Evolutionary conservation across 2,329 filamentous ascomycete genomes (phyloP), one percentile per base, ranked within the genome.

Genomic region (Scolecobasidium constrictum): DNA sequence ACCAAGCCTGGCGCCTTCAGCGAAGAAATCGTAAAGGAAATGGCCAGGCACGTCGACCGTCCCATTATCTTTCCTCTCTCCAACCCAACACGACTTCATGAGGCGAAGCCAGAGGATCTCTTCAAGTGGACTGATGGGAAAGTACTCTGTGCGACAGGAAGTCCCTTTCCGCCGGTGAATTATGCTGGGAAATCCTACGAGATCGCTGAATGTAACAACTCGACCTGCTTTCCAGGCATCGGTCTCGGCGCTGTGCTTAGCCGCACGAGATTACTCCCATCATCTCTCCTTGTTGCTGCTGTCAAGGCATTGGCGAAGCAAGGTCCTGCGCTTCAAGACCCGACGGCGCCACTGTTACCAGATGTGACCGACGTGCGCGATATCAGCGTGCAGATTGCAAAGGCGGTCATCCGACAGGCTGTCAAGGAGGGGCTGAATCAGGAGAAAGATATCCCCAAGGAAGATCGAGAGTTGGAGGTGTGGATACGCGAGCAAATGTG

Each of bases 51-150:
- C 52, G 75, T 82, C 3, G 69, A 81, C 0, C 72, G 81, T 1
- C 86, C 86, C n/a, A 90, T 94, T 57, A 82, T 95, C 55, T 77
- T 94, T 47, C 87, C 87, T 0, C 72, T 94, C 2, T 90, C 83
- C 2, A 94, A 94, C 58, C 87, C 87, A 0, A 94, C 86, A 0
- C 70, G 76, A 2, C 73, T 94, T 0, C 86, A 93, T 56, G 87
- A 94, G 61, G 87, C 86, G 2, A 73, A 78, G 5, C 87, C 87
- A 0, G 66, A 75, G 13, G 85, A 94, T 56, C 65, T 94, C 17
- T 77, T 81, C 43, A 60, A 75, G 2, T 94, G 86, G 87, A 90
- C 85, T 0, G 63, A 81, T 35, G 86, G 86, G 2, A 78, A 77
- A 49, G 86, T 78, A 0, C 70, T 94, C 3, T 78, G 92, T 3